Conservation (phyloP, 176 grass and related monocot genomes). For the Hordeum marinum region DNA sequence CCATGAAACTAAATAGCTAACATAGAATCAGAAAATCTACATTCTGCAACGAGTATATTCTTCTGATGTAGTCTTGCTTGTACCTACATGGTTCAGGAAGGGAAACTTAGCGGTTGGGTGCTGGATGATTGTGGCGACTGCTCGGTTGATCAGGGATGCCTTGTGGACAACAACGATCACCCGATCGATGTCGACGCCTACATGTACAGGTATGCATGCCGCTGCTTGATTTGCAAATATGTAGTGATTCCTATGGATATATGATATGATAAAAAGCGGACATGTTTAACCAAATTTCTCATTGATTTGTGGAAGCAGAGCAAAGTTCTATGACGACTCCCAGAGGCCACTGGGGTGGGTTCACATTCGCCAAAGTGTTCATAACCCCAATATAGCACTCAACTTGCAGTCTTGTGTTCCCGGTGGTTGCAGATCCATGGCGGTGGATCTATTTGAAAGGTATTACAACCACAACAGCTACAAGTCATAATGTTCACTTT, state of each 20-base stretch:
- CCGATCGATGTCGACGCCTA: constrained; percentile 65
- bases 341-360: constrained; percentile 48
- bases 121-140: constrained; percentile 67
- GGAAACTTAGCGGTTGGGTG: constrained; percentile 53
- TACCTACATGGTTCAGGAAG: constrained; percentile 35
- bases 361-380: constrained; percentile 78
- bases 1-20: background rate
- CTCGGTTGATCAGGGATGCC: constrained; percentile 63
- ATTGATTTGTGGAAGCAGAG: constrained; percentile 33
- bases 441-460: constrained; percentile 43
- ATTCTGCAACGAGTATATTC: background rate
- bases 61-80: background rate
- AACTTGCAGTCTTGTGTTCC: constrained; percentile 58
- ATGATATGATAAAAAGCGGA: background rate
- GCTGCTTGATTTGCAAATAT: no score
- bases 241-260: no score
- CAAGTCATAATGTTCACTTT: background rate
- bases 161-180: constrained; percentile 58
- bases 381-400: constrained; percentile 72
- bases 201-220: constrained; percentile 70
- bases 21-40: background rate
- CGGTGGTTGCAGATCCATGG: constrained; percentile 65
- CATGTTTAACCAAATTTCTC: background rate
- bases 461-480: constrained; percentile 3
- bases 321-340: constrained; percentile 43